These are phyloP conservation scores for Rhodotorula sp. DNA, from an alignment of 1,284 basidiomycete genomes.

Conservation along the genomic window DNA sequence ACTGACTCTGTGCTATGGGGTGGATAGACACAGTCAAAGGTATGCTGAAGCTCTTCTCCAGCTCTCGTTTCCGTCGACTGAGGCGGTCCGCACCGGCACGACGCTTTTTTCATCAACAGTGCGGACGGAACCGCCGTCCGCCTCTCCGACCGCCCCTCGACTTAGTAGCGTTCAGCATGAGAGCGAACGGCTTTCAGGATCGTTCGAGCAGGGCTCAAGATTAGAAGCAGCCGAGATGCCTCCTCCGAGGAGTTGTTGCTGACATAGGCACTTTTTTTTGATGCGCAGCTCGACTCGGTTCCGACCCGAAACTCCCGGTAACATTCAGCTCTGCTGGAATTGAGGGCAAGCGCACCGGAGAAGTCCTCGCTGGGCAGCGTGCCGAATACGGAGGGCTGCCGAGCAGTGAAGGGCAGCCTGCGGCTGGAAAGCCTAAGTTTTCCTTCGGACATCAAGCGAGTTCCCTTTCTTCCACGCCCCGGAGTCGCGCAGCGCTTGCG, in stretches of 20 bases:
- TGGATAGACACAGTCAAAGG: too few relatives aligned
- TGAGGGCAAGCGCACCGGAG: conserved; percentile 17
- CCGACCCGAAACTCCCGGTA: neutral
- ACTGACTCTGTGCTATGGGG: too few relatives aligned
- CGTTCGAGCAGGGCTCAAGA: too few relatives aligned
- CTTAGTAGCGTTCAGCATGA: too few relatives aligned
- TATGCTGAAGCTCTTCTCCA: too few relatives aligned
- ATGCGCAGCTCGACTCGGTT: neutral
- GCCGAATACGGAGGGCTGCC: neutral
- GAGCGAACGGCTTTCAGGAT: too few relatives aligned
- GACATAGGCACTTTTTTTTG: neutral
- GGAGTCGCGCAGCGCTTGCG: conserved; percentile 8
- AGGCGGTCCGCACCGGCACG: too few relatives aligned
- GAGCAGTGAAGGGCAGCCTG: neutral
- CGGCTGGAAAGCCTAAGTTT: neutral
- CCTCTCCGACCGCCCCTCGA: too few relatives aligned
- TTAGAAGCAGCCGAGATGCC: too few relatives aligned
- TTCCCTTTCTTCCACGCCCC: neutral
- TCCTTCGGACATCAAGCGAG: conserved; percentile 12
- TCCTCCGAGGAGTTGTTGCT: neutral
- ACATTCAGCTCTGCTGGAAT: conserved; percentile 6
- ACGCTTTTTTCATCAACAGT: too few relatives aligned
- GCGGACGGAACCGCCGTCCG: too few relatives aligned
- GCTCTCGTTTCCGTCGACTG: too few relatives aligned
- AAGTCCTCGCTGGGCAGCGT: neutral